Conservation (phyloP, 805 yeast genomes). For the Candida michaelii region DNA sequence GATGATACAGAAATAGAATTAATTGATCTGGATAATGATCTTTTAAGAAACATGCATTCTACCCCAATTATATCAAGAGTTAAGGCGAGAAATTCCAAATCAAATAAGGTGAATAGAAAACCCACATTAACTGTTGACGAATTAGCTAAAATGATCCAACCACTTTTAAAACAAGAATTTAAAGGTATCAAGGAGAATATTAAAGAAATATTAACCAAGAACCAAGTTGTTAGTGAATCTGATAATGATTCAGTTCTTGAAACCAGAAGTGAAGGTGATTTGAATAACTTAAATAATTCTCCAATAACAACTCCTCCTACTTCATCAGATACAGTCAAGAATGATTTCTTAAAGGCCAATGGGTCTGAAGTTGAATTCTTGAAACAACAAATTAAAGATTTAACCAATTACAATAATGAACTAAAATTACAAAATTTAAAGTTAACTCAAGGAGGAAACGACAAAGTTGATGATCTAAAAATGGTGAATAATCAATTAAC, state of each 20-base stretch:
- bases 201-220: conserved; percentile 5
- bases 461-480: conserved; percentile 10
- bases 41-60: conserved; percentile 19
- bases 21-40: conserved; percentile 9
- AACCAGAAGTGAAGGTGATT: conserved; percentile 5
- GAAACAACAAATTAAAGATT: conserved; percentile 11
- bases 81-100: background rate
- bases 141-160: conserved; percentile 17
- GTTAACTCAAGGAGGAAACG: background rate
- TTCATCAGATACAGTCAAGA: conserved; percentile 21
- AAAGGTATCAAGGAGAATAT: conserved; percentile 17
- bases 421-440: conserved; percentile 14
- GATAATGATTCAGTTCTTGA: background rate
- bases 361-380: conserved; percentile 3
- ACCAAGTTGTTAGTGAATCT: conserved; percentile 2
- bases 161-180: conserved; percentile 19
- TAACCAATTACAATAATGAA: conserved; percentile 5
- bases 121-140: conserved; percentile 14
- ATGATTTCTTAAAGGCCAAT: background rate
- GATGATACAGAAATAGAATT: conserved; percentile 14
- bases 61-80: conserved; percentile 18
- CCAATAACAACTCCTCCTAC: conserved; percentile 37
- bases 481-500: conserved; percentile 16
- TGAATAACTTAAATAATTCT: conserved; percentile 11
- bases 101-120: background rate